phyloP scores from a whole-genome alignment of 2,329 filamentous ascomycete genomes.

The Fusarium chaquense region DNA sequence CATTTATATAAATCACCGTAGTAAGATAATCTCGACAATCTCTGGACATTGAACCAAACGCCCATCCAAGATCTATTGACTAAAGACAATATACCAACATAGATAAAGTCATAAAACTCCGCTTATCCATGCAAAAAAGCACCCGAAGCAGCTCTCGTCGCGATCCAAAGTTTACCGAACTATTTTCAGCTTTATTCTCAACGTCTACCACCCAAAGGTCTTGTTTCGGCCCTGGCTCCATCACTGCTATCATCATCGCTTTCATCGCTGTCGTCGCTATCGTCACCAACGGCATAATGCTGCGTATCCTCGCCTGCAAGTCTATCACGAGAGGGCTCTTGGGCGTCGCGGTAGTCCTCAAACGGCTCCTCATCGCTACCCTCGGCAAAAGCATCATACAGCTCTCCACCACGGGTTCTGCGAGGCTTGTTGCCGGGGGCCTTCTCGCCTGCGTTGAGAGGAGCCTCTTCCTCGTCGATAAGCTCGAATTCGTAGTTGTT shows the following conservation, averaged over 20 bases:
- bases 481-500: conserved; percentile 96
- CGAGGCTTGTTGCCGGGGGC: conserved; percentile 59
- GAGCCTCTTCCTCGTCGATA: conserved; percentile 82
- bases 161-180: conserved; percentile 1
- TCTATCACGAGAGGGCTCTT: conserved; percentile 53
- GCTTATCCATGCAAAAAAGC: conserved; percentile 42
- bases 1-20: neutral
- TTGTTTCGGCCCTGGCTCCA: conserved; percentile 45
- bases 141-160: conserved; percentile 1
- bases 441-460: conserved; percentile 63
- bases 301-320: conserved; percentile 54
- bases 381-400: conserved; percentile 97
- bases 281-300: conserved; percentile 65
- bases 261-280: conserved; percentile 58
- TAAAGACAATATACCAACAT: conserved; percentile 28
- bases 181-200: conserved; percentile 11
- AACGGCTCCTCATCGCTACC: conserved; percentile 77
- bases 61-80: conserved; percentile 41
- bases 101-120: conserved; percentile 42
- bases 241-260: conserved; percentile 58
- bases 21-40: neutral
- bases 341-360: conserved; percentile 58
- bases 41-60: conserved; percentile 27
- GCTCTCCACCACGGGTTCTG: conserved; percentile 80
- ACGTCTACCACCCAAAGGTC: conserved; percentile 41